Evolutionary conservation across 2,329 filamentous ascomycete genomes (phyloP).

Genomic region (Cladosporium phlei): DNA sequence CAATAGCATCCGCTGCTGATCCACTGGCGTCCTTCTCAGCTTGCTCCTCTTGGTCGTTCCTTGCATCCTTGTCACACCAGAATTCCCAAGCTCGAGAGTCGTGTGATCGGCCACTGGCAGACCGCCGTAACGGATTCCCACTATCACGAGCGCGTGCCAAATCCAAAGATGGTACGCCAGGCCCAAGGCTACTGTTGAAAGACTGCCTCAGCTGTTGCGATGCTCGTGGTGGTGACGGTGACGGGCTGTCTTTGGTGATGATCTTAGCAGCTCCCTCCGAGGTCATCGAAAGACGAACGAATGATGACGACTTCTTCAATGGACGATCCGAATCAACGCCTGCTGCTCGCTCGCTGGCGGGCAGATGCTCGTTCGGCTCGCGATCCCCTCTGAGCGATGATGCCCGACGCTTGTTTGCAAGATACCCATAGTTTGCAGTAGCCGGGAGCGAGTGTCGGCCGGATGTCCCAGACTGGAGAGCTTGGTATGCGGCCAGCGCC

Average conservation of each 20-base stretch:
- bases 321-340: not conserved
- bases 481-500: constrained; percentile 6
- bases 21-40: constrained; percentile 76
- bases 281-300: constrained; percentile 74
- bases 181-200: constrained; percentile 5
- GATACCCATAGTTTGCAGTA: constrained; percentile 17
- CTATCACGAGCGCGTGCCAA: constrained; percentile 1
- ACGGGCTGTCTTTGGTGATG: constrained; percentile 62
- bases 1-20: constrained; percentile 76
- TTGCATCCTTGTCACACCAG: constrained; percentile 74
- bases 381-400: constrained; percentile 29
- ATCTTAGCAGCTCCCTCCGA: constrained; percentile 89
- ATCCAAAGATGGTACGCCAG: constrained; percentile 4
- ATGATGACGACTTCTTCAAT: constrained; percentile 38
- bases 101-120: constrained; percentile 66
- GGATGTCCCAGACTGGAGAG: not conserved
- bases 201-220: constrained; percentile 20
- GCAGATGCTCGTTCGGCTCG: not conserved
- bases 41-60: constrained; percentile 73
- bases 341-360: not conserved
- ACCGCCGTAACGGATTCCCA: constrained; percentile 30
- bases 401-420: constrained; percentile 44
- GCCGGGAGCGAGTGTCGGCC: constrained; percentile 3
- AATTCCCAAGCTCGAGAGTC: constrained; percentile 90
- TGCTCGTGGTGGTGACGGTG: constrained; percentile 60